Conservation (phyloP, 352 stramenopile genomes). For the Pythium insidiosum region DNA sequence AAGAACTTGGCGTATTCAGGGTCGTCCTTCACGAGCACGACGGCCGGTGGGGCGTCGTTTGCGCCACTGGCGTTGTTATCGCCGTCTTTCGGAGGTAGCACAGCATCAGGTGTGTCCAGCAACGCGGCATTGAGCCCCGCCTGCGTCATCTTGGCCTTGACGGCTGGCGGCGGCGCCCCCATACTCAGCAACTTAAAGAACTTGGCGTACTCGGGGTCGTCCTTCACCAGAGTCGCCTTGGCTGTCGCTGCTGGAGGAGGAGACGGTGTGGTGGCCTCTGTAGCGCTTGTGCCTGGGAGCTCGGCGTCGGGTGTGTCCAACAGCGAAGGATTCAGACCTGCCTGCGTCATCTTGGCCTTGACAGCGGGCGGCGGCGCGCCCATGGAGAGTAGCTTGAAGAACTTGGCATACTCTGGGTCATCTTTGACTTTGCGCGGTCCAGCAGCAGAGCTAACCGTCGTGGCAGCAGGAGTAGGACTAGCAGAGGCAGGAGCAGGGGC, state of each 20-base stretch:
- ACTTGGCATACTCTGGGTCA: constrained; percentile 26
- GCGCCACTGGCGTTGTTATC: neutral
- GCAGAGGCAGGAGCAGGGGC: neutral
- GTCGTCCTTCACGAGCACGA: constrained; percentile 50
- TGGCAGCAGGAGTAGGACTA: neutral
- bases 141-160: constrained; percentile 55
- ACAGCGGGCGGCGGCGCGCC: constrained; percentile 42
- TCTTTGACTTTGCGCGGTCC: constrained; percentile 7
- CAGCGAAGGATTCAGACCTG: constrained; percentile 43
- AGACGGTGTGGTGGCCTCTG: neutral
- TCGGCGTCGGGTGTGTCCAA: constrained; percentile 20
- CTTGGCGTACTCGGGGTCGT: constrained; percentile 51
- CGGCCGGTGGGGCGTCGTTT: constrained; percentile 8
- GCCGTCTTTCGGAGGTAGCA: constrained; percentile 16
- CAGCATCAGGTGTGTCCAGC: constrained; percentile 51
- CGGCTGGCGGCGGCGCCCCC: constrained; percentile 36
- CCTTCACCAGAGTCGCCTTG: constrained; percentile 40
- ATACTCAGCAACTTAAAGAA: constrained; percentile 66
- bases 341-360: constrained; percentile 62
- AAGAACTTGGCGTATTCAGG: constrained; percentile 63
- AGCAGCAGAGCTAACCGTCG: no score
- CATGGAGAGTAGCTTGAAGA: constrained; percentile 61
- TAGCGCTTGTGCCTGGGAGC: neutral
- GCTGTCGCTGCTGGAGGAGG: neutral
- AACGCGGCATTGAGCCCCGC: constrained; percentile 82